Evolutionary conservation across 345 rosid species (phyloP), one percentile per base, ranked within the genome.

Genomic region (Gossypium herbaceum): DNA sequence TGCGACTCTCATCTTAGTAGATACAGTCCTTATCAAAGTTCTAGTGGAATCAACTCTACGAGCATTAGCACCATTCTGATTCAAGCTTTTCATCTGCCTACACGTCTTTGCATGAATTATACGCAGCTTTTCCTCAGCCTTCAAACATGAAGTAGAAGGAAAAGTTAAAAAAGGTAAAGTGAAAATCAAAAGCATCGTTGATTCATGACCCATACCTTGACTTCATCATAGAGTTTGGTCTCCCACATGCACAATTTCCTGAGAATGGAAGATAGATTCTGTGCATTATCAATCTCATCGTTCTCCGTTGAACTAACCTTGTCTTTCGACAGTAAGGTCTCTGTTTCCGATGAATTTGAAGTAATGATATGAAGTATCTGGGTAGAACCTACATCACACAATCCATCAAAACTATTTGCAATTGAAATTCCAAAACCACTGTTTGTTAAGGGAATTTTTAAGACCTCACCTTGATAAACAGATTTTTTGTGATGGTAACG

Each of bases 41-140:
- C 78, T 54, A 47, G 72, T 63, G 29, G 86, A 76, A 3, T 88
- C 86, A 10, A 83, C 76, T 80, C 81, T 82, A 17, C 25, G 75
- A 17, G 79, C 75, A 25, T 85, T 81, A 15, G 71, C 84, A 54
- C 75, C 87, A 65, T 82, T 86, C 66, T 84, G 81, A 2, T 48
- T 81, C 79, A 84, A 61, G 29, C 58, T 79, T 67, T 77, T 85
- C 54, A 88, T 78, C 84, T 86, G 86, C 82, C 72, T 79, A 57
- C 79, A 82, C 84, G 79, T 85, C 82, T 78, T 86, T 45, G 73
- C 84, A 77, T 82, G 80, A 59, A 78, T 43, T 43, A 82, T 60
- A 6, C 90, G 85, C 80, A 90, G 12, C 75, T 81, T 90, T 68
- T 90, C 94, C 82, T 90, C 91, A 2, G 83, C 85, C 94, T 90